Evolutionary conservation across 495 filamentous ascomycete genomes (phyloP).

Genomic region (Daldinia childiae): DNA sequence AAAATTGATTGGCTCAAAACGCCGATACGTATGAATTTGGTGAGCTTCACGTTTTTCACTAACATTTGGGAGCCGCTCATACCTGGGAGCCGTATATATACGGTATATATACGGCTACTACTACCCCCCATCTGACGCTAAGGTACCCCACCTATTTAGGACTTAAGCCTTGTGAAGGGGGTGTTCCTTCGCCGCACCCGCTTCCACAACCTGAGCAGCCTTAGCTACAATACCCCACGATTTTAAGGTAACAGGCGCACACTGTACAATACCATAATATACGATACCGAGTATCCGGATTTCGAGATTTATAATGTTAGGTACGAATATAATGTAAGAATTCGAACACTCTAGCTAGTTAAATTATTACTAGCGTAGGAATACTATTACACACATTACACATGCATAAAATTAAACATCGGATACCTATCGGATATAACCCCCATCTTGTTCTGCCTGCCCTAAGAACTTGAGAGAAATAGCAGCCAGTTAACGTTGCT

Average conservation of each 20-base stretch:
- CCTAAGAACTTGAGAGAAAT: constrained; percentile 8
- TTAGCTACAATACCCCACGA: constrained; percentile 18
- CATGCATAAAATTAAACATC: constrained; percentile 14
- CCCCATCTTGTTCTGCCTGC: not conserved
- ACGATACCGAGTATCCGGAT: not conserved
- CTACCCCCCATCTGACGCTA: too few relatives aligned
- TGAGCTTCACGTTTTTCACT: too few relatives aligned
- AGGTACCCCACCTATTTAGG: not conserved
- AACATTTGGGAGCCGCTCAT: too few relatives aligned
- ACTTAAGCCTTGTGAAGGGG: not conserved
- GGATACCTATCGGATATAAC: constrained; percentile 36
- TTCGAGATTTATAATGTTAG: not conserved
- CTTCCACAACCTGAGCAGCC: not conserved
- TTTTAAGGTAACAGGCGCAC: constrained; percentile 1
- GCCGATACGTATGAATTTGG: too few relatives aligned
- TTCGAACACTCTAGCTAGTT: not conserved
- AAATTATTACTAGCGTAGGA: constrained; percentile 30
- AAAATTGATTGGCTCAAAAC: too few relatives aligned
- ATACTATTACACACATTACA: not conserved
- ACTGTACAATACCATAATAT: constrained; percentile 14
- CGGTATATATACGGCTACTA: too few relatives aligned
- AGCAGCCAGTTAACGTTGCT: constrained; percentile 15
- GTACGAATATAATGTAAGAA: not conserved
- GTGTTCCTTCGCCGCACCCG: not conserved
- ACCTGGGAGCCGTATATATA: too few relatives aligned